These are phyloP conservation scores for Ustilago xerochloae DNA, from an alignment of 1,284 basidiomycete genomes.

Conservation along the genomic window DNA sequence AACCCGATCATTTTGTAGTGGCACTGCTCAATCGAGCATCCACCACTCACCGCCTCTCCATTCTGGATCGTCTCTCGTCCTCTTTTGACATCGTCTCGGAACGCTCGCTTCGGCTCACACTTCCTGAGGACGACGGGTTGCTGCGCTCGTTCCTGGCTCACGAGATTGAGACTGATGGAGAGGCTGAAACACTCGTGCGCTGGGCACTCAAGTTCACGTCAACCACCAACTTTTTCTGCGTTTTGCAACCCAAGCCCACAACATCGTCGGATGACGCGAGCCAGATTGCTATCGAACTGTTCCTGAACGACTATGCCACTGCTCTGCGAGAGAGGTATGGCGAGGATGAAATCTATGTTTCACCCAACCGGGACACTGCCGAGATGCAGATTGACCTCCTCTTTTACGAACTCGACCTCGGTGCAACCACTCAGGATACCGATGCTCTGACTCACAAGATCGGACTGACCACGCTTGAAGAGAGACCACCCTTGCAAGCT, in stretches of 20 bases:
- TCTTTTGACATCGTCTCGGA: conserved; percentile 42
- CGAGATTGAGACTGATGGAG: conserved; percentile 22
- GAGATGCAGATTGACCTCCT: conserved; percentile 44
- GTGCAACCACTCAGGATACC: neutral
- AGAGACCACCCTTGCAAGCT: too few species aligned
- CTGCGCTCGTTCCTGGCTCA: conserved; percentile 44
- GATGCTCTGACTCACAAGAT: neutral
- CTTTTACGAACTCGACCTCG: conserved; percentile 39
- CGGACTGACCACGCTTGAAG: neutral
- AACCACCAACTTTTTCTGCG: conserved; percentile 25
- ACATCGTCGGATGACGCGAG: neutral
- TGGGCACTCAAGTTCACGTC: conserved; percentile 49
- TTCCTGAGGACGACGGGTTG: conserved; percentile 45
- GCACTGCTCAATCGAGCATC: conserved; percentile 32
- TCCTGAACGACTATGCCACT: neutral
- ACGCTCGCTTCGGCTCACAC: conserved; percentile 20
- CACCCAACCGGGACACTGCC: conserved; percentile 17
- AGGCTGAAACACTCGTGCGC: conserved; percentile 25
- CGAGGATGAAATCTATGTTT: conserved; percentile 46
- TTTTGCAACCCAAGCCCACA: conserved; percentile 27
- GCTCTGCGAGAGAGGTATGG: conserved; percentile 29
- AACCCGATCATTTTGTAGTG: conserved; percentile 3
- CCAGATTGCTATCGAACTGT: neutral
- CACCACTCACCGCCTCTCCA: conserved; percentile 16
- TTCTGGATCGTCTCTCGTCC: conserved; percentile 10